Percentiles rank a stretch among this genome's conserved stretches.
Evolutionary conservation across 768 basidiomycete genomes (phyloP).

Genomic region (Lentinula lateritia): DNA sequence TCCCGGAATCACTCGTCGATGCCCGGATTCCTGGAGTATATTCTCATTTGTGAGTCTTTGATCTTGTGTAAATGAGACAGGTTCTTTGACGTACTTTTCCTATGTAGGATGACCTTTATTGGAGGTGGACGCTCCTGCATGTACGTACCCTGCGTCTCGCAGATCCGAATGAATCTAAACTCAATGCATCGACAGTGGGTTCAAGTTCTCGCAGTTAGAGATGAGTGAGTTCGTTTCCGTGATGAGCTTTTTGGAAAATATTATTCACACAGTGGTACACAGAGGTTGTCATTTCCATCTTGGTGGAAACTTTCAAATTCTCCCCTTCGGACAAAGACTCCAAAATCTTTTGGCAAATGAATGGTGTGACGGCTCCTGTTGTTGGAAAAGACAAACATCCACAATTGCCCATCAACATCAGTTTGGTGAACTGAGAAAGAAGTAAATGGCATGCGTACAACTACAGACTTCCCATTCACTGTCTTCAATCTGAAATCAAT

Average conservation of each 20-base stretch:
- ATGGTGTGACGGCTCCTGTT: background rate
- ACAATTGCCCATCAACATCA: conserved; percentile 1
- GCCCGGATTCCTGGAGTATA: conserved; percentile 30
- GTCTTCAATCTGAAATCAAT: too few species aligned
- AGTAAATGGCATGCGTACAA: too few species aligned
- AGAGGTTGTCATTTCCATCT: conserved; percentile 1
- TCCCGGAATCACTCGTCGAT: conserved; percentile 25
- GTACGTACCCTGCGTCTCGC: conserved; percentile 9
- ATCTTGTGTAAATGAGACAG: background rate
- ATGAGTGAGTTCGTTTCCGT: background rate
- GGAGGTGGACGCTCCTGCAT: conserved; percentile 36
- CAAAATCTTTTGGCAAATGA: conserved; percentile 1
- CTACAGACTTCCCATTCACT: too few species aligned
- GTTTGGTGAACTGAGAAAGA: background rate
- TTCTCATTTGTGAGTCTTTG: conserved; percentile 24
- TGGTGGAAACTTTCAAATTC: conserved; percentile 3
- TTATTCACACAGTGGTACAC: background rate
- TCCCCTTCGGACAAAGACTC: background rate
- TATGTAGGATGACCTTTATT: conserved; percentile 36
- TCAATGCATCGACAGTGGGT: background rate
- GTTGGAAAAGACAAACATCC: background rate
- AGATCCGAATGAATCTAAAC: too few species aligned
- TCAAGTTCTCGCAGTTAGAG: background rate
- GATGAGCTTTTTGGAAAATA: background rate
- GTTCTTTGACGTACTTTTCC: background rate